Percentiles rank a stretch among this genome's conserved stretches.
These are phyloP conservation scores for Cladosporium velox DNA, from an alignment of 2,329 filamentous ascomycete species.

Conservation along the genomic window DNA sequence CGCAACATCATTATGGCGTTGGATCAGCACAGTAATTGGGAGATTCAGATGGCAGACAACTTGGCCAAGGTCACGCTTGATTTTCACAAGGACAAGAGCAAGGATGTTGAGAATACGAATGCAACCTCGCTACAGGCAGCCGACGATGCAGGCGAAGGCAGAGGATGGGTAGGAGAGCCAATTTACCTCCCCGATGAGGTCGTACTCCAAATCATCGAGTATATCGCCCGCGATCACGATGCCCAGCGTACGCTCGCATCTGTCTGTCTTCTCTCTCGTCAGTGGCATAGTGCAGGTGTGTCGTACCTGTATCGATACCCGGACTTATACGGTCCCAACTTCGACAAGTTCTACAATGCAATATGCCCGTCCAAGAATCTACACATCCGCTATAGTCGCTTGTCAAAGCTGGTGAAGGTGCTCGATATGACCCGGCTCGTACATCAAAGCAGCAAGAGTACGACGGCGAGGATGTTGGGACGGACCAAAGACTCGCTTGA, in stretches of 20 bases:
- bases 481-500: constrained; percentile 55
- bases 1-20: constrained; percentile 33
- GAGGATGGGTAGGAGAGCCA: constrained; percentile 28
- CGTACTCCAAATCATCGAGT: constrained; percentile 52
- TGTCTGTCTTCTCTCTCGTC: constrained; percentile 55
- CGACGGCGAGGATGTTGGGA: constrained; percentile 59
- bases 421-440: constrained; percentile 59
- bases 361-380: constrained; percentile 56
- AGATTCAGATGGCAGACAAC: constrained; percentile 40
- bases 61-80: constrained; percentile 30
- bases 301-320: constrained; percentile 56
- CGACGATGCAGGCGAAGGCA: constrained; percentile 4
- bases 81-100: constrained; percentile 22
- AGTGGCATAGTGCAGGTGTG: constrained; percentile 59
- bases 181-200: constrained; percentile 57
- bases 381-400: constrained; percentile 50
- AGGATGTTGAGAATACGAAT: neutral
- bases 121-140: neutral
- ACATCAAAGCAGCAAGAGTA: constrained; percentile 60
- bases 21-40: constrained; percentile 40
- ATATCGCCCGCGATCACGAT: constrained; percentile 40
- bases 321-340: constrained; percentile 54
- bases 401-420: constrained; percentile 53
- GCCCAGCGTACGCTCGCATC: constrained; percentile 52
- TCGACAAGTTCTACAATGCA: constrained; percentile 55